phyloP scores from a whole-genome alignment of 129 eudicot genomes.

The Lactuca sativa region DNA sequence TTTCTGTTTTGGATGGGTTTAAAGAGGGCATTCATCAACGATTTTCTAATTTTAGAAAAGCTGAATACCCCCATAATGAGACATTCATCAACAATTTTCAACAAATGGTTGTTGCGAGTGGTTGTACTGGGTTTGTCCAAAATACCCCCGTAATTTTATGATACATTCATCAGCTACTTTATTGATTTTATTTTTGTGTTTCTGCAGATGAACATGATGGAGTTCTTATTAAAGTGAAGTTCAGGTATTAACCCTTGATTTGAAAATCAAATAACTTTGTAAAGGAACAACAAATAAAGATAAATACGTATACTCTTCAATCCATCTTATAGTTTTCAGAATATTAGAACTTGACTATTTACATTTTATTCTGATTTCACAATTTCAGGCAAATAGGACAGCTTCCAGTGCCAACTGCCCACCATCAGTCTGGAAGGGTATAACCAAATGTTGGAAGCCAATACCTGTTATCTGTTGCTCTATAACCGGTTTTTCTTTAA shows the following conservation, averaged over 20 bases:
- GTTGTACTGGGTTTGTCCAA: slow-evolving; percentile 64
- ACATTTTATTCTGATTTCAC: slow-evolving; percentile 15
- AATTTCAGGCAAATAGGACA: slow-evolving; percentile 72
- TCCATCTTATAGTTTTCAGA: background rate
- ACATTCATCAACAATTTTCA: slow-evolving; percentile 86
- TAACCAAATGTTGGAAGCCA: background rate
- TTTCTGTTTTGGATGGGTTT: too few relatives aligned
- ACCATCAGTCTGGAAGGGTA: slow-evolving; percentile 99
- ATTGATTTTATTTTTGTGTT: slow-evolving; percentile 29
- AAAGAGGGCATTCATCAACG: too few relatives aligned
- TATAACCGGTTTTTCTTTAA: too few relatives aligned
- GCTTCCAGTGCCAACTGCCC: slow-evolving; percentile 91
- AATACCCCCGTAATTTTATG: background rate
- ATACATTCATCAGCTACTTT: slow-evolving; percentile 6
- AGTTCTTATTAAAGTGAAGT: slow-evolving; percentile 89
- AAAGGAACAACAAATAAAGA: too few relatives aligned
- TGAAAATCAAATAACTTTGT: background rate
- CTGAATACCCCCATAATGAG: too few relatives aligned
- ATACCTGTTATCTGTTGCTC: too few relatives aligned
- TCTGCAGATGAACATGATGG: slow-evolving; percentile 82
- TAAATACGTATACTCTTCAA: too few relatives aligned
- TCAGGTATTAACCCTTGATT: slow-evolving; percentile 53
- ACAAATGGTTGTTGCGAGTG: slow-evolving; percentile 99
- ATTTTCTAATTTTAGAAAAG: too few relatives aligned
- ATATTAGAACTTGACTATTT: background rate